These are phyloP conservation scores for Xylariaceae sp. DNA, from an alignment of 2,329 filamentous ascomycete species.

Conservation along the genomic window DNA sequence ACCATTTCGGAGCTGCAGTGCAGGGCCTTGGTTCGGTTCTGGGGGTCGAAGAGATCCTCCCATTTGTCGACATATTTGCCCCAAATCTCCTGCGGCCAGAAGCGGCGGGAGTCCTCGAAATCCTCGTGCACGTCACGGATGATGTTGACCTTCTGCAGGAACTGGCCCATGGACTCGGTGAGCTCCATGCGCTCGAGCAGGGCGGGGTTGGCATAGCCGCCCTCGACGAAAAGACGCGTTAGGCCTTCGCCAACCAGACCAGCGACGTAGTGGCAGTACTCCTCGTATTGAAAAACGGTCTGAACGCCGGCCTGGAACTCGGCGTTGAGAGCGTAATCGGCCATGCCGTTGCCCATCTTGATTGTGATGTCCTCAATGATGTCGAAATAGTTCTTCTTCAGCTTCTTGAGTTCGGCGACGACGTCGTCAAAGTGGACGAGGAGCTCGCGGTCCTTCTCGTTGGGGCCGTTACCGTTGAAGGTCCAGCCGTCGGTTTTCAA, in stretches of 20 bases:
- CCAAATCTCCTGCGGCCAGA: constrained; percentile 97
- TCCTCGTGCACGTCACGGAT: constrained; percentile 95
- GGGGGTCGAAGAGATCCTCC: constrained; percentile 82
- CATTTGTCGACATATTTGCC: constrained; percentile 88
- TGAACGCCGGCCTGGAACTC: constrained; percentile 76
- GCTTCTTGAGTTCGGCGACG: constrained; percentile 78
- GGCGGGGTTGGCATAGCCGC: constrained; percentile 79
- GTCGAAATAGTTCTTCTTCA: constrained; percentile 77
- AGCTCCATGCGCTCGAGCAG: constrained; percentile 75
- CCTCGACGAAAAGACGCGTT: constrained; percentile 84
- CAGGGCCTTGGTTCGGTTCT: constrained; percentile 72
- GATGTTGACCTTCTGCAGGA: constrained; percentile 98
- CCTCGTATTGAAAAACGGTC: constrained; percentile 83
- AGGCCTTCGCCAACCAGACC: constrained; percentile 94
- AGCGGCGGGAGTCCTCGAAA: constrained; percentile 78
- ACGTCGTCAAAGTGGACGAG: constrained; percentile 90
- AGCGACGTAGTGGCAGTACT: constrained; percentile 98
- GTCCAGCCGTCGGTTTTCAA: constrained; percentile 87
- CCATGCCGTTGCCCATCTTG: constrained; percentile 98
- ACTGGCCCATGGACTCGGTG: constrained; percentile 94
- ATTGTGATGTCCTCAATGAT: constrained; percentile 91
- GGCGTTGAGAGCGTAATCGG: constrained; percentile 84
- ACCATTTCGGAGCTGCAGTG: constrained; percentile 93
- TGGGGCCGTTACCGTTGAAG: constrained; percentile 76
- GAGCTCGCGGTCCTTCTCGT: constrained; percentile 92